Conservation (phyloP, 2,329 filamentous ascomycete genomes). For the Neofusicoccum laricinum region DNA sequence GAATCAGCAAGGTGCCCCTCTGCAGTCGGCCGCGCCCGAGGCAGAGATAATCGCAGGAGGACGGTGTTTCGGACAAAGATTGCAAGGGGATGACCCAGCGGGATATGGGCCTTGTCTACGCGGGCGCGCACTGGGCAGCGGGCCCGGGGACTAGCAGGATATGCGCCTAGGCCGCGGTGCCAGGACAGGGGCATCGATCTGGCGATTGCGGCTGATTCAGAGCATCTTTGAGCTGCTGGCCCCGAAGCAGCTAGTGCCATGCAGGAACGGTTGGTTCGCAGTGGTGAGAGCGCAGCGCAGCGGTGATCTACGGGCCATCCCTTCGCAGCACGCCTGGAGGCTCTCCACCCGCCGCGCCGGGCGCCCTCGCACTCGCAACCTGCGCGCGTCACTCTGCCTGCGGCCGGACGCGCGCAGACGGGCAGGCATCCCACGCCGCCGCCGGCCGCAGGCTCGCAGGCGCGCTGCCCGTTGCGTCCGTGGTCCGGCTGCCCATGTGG, state of each 20-base stretch:
- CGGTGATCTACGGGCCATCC: no score
- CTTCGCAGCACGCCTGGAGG: no score
- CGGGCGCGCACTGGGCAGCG: not conserved
- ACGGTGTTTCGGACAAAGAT: constrained; percentile 10
- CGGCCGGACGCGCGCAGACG: no score
- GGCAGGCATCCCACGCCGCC: not conserved
- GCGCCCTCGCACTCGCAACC: no score
- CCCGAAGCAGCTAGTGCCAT: not conserved
- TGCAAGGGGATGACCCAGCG: constrained; percentile 2
- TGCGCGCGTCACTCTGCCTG: no score
- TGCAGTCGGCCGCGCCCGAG: constrained; percentile 10
- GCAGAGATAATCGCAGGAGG: constrained; percentile 3
- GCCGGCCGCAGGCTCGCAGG: not conserved
- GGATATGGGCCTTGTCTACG: not conserved
- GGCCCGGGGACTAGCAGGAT: not conserved
- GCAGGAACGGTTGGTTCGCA: not conserved
- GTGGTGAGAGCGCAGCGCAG: no score
- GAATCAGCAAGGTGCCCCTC: constrained; percentile 9
- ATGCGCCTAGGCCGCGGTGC: not conserved
- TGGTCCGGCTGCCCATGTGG: constrained; percentile 1
- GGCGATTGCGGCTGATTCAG: constrained; percentile 1
- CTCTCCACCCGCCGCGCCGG: no score
- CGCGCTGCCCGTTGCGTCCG: no score
- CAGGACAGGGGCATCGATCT: not conserved
- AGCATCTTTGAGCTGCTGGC: not conserved